phyloP scores from a whole-genome alignment of 441 rosid genomes.

The Eutrema salsugineum region DNA sequence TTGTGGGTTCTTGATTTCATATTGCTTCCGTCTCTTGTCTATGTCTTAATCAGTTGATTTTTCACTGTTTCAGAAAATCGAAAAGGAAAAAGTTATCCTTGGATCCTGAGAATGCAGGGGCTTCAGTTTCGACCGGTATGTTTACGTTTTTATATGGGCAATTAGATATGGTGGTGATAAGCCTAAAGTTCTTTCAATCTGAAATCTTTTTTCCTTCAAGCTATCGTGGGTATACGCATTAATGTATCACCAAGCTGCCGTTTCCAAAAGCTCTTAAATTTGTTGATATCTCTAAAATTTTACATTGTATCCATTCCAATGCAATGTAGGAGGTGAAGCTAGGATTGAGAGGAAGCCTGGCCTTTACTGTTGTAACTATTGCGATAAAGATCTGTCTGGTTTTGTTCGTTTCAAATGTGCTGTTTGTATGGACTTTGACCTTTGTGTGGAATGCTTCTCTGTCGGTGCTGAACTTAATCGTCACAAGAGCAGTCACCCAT shows the following conservation, averaged over 20 bases:
- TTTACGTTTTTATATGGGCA: not conserved
- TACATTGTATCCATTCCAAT: constrained; percentile 2
- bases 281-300: not conserved
- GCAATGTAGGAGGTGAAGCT: constrained; percentile 38
- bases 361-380: constrained; percentile 83
- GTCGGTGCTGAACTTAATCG: constrained; percentile 75
- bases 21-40: not conserved
- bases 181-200: too few relatives aligned
- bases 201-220: too few relatives aligned
- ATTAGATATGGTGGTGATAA: not conserved
- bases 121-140: constrained; percentile 35
- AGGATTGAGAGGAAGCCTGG: constrained; percentile 48
- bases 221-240: not conserved
- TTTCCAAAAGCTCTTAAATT: not conserved
- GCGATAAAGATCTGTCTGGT: constrained; percentile 81
- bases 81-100: constrained; percentile 52
- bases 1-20: not conserved
- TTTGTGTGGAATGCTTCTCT: constrained; percentile 84
- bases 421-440: constrained; percentile 83
- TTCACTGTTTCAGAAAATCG: constrained; percentile 37
- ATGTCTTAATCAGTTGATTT: constrained; percentile 1
- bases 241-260: not conserved
- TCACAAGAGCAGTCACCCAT: constrained; percentile 75
- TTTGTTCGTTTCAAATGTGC: constrained; percentile 83
- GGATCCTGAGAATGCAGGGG: constrained; percentile 34